Base-by-base conservation (phyloP, 75 land plant genomes). In the Pinus albicaulis region DNA sequence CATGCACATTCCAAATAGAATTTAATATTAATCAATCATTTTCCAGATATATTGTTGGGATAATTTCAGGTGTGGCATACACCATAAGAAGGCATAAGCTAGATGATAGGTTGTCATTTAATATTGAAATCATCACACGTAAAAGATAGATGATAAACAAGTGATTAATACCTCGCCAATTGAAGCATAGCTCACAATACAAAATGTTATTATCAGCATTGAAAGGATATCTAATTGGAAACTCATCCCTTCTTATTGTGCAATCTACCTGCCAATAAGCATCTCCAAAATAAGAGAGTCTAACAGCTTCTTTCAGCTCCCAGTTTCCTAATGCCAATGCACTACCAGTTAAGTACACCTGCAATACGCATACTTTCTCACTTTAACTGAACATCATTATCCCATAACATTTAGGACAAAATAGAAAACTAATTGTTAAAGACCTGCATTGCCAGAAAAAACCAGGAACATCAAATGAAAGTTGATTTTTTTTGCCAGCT, bases 211-310 rank as follows among this genome's bases (percentile, higher is more conserved):
- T 68, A 11, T 22, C 41, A 41, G 23, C 8, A 41, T 3, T 41
- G 52, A 41, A 68, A 48, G 97, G 97, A 94, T 94, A 97, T 88
- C 83, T 90, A 57, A 97, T 56, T 36, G 99, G 95, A 61, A 97
- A 86, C 6, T 89, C 92, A 23, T 76, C 76, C 77, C 75, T 91
- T 23, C n/a, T 76, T 22, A 97, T 64, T 23, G 79, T 38, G 48
- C 86, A 87, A 63, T 88, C 80, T 20, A 81, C 86, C 60, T 89
- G 85, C 98, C 98, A 97, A 60, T 73, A 38, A 20, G 79, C 82
- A 64, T 85, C 96, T 72, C 90, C 98, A 55, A 72, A 80, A 86
- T 81, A 83, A 12, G 82, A 76, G 38, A 97, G 95, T 69, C 74
- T 77, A 36, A 92, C 79, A 15, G 89, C 93, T 75, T 82, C 86